Evolutionary conservation across 139 green algal genomes (phyloP).

Genomic region (Dunaliella primolecta): DNA sequence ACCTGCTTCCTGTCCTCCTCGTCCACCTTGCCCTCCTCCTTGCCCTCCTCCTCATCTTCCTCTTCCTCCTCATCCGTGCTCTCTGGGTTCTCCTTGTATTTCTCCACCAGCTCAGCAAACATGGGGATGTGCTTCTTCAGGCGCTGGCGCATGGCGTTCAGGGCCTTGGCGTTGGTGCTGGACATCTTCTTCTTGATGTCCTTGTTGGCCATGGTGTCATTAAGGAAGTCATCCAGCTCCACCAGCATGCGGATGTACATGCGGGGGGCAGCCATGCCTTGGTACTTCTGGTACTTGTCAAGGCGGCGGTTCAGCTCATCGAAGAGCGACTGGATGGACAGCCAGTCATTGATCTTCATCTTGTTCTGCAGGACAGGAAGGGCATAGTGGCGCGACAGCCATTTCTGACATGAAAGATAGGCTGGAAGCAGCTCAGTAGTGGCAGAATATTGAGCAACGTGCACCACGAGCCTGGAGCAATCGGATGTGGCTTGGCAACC

Average conservation of each 20-base stretch:
- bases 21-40: slow-evolving; percentile 28
- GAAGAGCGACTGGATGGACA: slow-evolving; percentile 86
- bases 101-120: slow-evolving; percentile 48
- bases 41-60: slow-evolving; percentile 46
- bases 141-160: slow-evolving; percentile 96
- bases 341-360: slow-evolving; percentile 98
- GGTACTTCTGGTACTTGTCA: slow-evolving; percentile 76
- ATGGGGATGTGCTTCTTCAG: slow-evolving; percentile 91
- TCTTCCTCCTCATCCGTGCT: slow-evolving; percentile 60
- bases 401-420: too few species aligned
- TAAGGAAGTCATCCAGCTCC: slow-evolving; percentile 90
- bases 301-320: slow-evolving; percentile 98
- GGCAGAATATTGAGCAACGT: too few species aligned
- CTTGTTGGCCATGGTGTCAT: slow-evolving; percentile 76
- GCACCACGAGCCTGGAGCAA: too few species aligned
- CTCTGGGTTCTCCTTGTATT: slow-evolving; percentile 65
- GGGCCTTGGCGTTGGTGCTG: slow-evolving; percentile 88
- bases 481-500: too few species aligned
- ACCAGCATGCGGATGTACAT: slow-evolving; percentile 87
- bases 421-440: too few species aligned
- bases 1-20: slow-evolving; percentile 38
- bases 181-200: slow-evolving; percentile 94
- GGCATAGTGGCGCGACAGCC: too few species aligned
- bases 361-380: slow-evolving; percentile 77
- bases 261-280: slow-evolving; percentile 47